Evolutionary conservation across 306 rosid genomes (phyloP).

Genomic region (Hippophae tibetana): DNA sequence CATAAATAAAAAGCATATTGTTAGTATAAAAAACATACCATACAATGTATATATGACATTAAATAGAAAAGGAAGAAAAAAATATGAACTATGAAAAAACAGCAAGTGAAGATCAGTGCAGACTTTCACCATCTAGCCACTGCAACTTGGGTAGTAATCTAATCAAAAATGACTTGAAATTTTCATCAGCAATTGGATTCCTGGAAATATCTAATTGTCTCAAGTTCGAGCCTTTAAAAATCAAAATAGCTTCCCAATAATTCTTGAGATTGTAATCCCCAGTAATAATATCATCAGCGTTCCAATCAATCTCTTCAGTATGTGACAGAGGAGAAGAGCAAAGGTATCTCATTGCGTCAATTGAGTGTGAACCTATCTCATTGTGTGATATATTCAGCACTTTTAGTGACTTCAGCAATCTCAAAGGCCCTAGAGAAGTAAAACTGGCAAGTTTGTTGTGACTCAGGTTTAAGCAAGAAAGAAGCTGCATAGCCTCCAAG

Average conservation of each 20-base stretch:
- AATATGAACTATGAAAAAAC: neutral
- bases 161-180: constrained; percentile 42
- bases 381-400: constrained; percentile 61
- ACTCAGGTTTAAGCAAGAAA: constrained; percentile 64
- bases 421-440: constrained; percentile 63
- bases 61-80: neutral
- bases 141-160: constrained; percentile 44
- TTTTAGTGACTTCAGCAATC: constrained; percentile 49
- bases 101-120: constrained; percentile 21
- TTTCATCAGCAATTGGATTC: constrained; percentile 48
- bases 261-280: constrained; percentile 21
- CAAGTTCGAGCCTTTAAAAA: constrained; percentile 49
- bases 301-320: constrained; percentile 48
- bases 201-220: constrained; percentile 52
- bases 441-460: constrained; percentile 60
- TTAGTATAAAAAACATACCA: too few species aligned
- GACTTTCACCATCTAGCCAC: constrained; percentile 35
- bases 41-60: neutral
- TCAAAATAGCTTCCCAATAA: constrained; percentile 67
- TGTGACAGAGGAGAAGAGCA: constrained; percentile 68
- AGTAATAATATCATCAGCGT: constrained; percentile 21
- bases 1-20: too few species aligned
- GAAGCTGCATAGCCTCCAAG: constrained; percentile 84
- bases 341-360: constrained; percentile 65
- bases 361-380: constrained; percentile 56